These are phyloP conservation scores for Mycena venus DNA, from an alignment of 768 basidiomycete genomes.

Conservation along the genomic window DNA sequence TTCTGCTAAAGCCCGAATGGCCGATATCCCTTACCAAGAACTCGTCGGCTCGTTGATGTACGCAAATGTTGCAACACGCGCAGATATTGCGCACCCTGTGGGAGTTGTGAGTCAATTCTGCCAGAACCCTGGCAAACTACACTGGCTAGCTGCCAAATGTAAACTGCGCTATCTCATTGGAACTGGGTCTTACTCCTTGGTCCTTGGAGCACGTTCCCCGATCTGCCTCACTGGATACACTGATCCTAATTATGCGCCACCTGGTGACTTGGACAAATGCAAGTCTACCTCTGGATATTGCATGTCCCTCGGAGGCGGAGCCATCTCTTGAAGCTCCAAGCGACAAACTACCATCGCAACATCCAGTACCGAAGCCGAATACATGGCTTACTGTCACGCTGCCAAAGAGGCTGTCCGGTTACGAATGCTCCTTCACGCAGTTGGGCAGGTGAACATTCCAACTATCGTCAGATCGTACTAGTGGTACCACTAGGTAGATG, in stretches of 20 bases:
- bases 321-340: no score
- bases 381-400: no score
- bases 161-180: slow-evolving; percentile 47
- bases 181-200: slow-evolving; percentile 17
- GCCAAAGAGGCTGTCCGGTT: no score
- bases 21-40: not conserved
- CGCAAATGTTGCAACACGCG: no score
- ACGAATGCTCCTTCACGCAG: no score
- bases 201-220: not conserved
- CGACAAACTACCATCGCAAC: no score
- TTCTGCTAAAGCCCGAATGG: no score
- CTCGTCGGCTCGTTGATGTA: slow-evolving; percentile 7
- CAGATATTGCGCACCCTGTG: slow-evolving; percentile 35
- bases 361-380: no score
- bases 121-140: slow-evolving; percentile 33
- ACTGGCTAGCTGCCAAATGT: slow-evolving; percentile 49
- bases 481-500: no score
- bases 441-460: no score
- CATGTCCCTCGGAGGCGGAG: not conserved
- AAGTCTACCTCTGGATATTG: not conserved
- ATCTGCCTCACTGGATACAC: not conserved
- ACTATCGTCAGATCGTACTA: no score
- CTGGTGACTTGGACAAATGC: not conserved
- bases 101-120: slow-evolving; percentile 28
- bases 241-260: slow-evolving; percentile 6